Base-by-base conservation (phyloP, 768 basidiomycete genomes). In the Crucibulum laeve region DNA sequence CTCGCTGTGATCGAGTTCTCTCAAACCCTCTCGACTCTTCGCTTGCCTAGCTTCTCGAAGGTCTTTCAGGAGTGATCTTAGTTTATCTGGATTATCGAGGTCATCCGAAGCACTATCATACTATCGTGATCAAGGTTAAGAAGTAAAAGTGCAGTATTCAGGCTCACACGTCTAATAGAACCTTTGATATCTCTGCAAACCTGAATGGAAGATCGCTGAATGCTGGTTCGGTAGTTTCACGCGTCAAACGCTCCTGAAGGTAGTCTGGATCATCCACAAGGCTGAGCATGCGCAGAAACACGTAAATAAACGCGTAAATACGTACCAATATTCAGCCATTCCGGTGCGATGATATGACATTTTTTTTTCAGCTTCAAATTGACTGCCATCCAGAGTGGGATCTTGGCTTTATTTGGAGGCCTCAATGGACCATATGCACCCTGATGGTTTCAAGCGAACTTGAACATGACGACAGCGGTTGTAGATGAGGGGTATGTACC, bases 381-480 rank as follows among this genome's bases (percentile, higher is more conserved):
- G 2, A 89, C 69, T 0, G 95, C 96, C 72, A 99, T 84, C 96
- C 96, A 99, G 3, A 98, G 69, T 1, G 96, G 96, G n/a, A 98
- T 80, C 51, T 76, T 76, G 26, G 84, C 75, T 61, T 87, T 87
- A 45, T 80, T 76, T 4, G 95, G 95, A 1, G 96, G 94, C 4
- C 84, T 74, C 42, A 99, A 78, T 15, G 96, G 95, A 2, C 96
- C 96, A 54, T 91, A 96, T 41, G 85, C 84, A 42, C 91, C 93
- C 92, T 96, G 61, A 34, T 19, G 17, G 11, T 19, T 25, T 28
- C 17, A 2, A 10, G 2, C 21, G 19, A 5, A 13, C 11, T 36
- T 35, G 19, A 43, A 23, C 32, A 22, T 14, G n/a, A 13, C 11
- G 6, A 13, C 17, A 13, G 18, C n/a, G 15, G 25, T 32, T 40